Evolutionary conservation across 306 rosid species (phyloP).

Genomic region (Ochetophila trinervis): DNA sequence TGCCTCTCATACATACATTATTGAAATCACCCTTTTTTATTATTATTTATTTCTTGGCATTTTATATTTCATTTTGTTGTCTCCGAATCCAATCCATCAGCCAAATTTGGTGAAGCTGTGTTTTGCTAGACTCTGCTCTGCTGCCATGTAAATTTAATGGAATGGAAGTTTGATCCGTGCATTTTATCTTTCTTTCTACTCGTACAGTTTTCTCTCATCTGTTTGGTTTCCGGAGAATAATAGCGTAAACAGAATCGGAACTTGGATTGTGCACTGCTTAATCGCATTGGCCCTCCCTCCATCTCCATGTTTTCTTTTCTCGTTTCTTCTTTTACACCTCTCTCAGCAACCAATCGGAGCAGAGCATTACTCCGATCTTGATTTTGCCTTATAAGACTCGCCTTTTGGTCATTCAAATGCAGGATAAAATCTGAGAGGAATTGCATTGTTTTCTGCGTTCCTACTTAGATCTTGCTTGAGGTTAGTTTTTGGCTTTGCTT

Average conservation of each 20-base stretch:
- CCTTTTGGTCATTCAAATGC: conserved; percentile 17
- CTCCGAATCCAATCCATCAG: no score
- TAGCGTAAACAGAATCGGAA: background rate
- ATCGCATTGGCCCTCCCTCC: conserved; percentile 9
- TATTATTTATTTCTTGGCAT: no score
- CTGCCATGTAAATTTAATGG: no score
- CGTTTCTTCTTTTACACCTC: background rate
- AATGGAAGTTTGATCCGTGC: no score
- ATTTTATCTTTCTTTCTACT: background rate
- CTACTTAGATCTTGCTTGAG: conserved; percentile 36
- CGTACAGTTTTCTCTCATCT: conserved; percentile 10
- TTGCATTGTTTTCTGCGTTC: conserved; percentile 3
- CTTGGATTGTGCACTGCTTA: background rate
- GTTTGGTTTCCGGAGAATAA: conserved; percentile 23
- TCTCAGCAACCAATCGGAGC: conserved; percentile 12
- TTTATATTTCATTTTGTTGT: no score
- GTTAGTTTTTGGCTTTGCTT: conserved; percentile 18
- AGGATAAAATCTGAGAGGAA: conserved; percentile 18
- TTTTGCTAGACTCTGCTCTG: no score
- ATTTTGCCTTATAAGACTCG: background rate
- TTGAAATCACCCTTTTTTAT: no score
- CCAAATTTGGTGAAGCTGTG: no score
- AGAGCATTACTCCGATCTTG: background rate
- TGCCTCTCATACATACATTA: background rate
- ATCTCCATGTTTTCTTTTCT: background rate